A percentile compares a stretch with the other conserved stretches of the same genome.
Conservation (phyloP, 2,329 filamentous ascomycete species). For the Trichoderma afroharzianum region DNA sequence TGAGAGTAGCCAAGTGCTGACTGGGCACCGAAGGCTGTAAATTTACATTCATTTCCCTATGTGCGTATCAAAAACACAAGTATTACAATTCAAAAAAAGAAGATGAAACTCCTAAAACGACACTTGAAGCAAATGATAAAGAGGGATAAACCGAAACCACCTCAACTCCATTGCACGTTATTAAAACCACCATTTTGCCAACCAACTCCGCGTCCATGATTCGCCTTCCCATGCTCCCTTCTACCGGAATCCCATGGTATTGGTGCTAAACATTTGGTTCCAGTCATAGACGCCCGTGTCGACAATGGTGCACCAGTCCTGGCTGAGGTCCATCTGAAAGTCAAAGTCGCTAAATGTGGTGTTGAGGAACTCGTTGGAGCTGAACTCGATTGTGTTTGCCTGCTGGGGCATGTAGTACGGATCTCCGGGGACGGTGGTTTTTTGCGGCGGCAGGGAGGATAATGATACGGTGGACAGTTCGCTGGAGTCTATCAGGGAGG, state of each 20-base stretch:
- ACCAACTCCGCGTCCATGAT: neutral
- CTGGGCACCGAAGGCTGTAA: neutral
- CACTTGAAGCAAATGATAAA: neutral
- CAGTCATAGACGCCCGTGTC: constrained; percentile 9
- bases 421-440: neutral
- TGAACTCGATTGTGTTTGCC: constrained; percentile 11
- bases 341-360: constrained; percentile 8
- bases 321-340: constrained; percentile 15
- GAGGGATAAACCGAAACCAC: neutral
- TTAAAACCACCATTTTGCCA: neutral
- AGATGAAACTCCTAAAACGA: neutral
- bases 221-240: neutral
- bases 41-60: neutral
- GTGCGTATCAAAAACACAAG: neutral
- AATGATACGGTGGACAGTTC: neutral
- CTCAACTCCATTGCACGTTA: neutral
- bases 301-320: constrained; percentile 13
- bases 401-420: neutral
- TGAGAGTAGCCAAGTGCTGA: neutral
- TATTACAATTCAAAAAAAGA: neutral
- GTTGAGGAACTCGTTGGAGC: constrained; percentile 15
- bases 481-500: neutral
- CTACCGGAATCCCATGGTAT: neutral
- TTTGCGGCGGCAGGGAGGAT: neutral
- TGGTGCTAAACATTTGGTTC: constrained; percentile 4